Base-by-base conservation (phyloP, 2,329 filamentous ascomycete genomes). In the Neurospora sp. region DNA sequence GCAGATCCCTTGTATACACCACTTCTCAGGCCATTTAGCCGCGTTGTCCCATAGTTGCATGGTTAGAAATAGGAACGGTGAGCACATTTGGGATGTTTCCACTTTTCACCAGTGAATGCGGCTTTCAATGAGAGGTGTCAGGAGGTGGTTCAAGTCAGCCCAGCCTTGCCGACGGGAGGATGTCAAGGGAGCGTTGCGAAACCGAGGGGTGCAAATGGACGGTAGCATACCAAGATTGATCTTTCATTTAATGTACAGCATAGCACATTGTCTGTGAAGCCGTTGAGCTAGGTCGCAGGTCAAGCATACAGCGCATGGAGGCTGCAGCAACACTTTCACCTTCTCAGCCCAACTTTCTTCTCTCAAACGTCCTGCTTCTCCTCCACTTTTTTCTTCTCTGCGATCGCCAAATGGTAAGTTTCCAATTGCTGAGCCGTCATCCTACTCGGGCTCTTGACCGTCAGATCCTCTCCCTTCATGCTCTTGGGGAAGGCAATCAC, bases 401-500 rank as follows among this genome's bases (percentile, higher is more conserved):
- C 65, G 67, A 77, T 68, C 8, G 72, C 70, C 8, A 86, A 72
- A 11, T 85, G 82, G 72, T 87, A 87, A 0, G 82, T 83, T 68
- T 75, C 77, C 68, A 86, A 78, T 73, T 86, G 82, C 67, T 87
- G 86, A 70, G 87, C 81, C 0, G 86, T 91, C 73, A 97, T 83
- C 72, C 79, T 79, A 67, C 89, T 89, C 0, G 96, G 96, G 72
- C 92, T 92, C 75, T 88, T 89, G 2, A 97, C 92, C 79, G 97
- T 87, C 70, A 88, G 80, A 81, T 99, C 96, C 77, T 97, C 92
- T 0, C 96, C 94, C 78, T 89, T 93, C 72, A 93, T 93, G 72
- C 88, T 94, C 83, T 99, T 99, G 0, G 96, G 96, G 77, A 99
- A 99, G 0, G 94, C 94, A 79, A 99, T 97, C 1, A 99, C 95